Evolutionary conservation across 2,329 filamentous ascomycete genomes (phyloP).

Genomic region (Colletotrichum limetticola): DNA sequence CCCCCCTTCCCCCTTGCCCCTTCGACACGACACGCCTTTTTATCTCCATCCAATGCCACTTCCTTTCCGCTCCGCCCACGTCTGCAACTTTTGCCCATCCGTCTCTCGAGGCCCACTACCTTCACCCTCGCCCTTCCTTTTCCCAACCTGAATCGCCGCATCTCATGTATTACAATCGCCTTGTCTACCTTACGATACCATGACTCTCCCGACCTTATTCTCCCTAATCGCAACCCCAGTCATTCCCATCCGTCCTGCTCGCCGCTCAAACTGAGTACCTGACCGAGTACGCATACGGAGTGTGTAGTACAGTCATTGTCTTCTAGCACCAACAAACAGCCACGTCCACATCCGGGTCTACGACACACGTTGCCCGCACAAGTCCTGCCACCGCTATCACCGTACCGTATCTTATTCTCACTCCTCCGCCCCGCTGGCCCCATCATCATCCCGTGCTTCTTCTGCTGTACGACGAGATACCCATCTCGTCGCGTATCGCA

Average conservation of each 20-base stretch:
- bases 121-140: neutral
- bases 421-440: neutral
- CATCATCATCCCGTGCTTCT: neutral
- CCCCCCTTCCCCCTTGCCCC: slow-evolving; percentile 11
- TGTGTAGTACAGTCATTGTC: neutral
- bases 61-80: slow-evolving; percentile 1
- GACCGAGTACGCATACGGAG: neutral
- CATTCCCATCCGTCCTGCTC: neutral
- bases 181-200: neutral
- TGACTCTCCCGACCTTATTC: neutral
- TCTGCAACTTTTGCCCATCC: neutral
- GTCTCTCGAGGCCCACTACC: neutral
- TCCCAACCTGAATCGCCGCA: slow-evolving; percentile 6
- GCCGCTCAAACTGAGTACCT: neutral
- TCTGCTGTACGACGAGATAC: neutral
- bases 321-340: neutral
- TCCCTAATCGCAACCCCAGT: neutral
- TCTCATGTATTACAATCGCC: slow-evolving; percentile 11
- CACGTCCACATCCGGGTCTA: neutral
- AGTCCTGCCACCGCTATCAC: neutral
- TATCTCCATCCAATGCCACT: slow-evolving; percentile 21
- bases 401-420: neutral
- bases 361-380: neutral
- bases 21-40: slow-evolving; percentile 8
- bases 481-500: neutral